These are phyloP conservation scores for Primulina huaijiensis DNA, from an alignment of 257 asterid species.

Conservation along the genomic window DNA sequence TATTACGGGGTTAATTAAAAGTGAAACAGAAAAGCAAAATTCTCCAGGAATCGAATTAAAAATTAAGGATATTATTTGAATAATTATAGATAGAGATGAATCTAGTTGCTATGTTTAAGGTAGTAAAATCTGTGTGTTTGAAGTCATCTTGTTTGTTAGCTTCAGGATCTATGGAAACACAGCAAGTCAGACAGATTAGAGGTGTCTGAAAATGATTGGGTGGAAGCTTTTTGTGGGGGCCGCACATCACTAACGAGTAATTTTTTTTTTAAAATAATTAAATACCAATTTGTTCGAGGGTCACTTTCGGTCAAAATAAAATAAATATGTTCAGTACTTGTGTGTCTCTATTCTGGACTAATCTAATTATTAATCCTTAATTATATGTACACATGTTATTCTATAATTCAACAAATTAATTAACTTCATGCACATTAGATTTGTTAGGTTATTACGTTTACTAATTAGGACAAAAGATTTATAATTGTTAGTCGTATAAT, in stretches of 20 bases:
- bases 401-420: not conserved
- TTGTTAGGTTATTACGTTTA: too few relatives aligned
- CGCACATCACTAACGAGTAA: not conserved
- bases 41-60: not conserved
- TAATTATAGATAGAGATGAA: not conserved
- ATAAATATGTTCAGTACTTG: not conserved
- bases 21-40: not conserved
- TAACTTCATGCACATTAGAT: not conserved
- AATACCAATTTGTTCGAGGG: not conserved
- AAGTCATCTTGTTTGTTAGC: not conserved
- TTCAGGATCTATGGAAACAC: constrained; percentile 14
- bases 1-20: not conserved
- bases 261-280: too few relatives aligned
- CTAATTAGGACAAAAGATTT: too few relatives aligned
- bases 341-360: not conserved
- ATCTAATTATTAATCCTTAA: too few relatives aligned
- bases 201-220: constrained; percentile 32
- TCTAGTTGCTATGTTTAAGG: not conserved
- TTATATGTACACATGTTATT: not conserved
- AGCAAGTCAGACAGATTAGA: not conserved
- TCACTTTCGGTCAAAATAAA: not conserved
- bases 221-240: constrained; percentile 25
- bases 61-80: not conserved
- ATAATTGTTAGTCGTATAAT: too few relatives aligned
- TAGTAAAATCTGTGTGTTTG: not conserved